Percentiles rank a stretch among this genome's conserved stretches.
These are phyloP conservation scores for Periconia macrospinosa DNA, from an alignment of 2,329 filamentous ascomycete species.

Conservation along the genomic window DNA sequence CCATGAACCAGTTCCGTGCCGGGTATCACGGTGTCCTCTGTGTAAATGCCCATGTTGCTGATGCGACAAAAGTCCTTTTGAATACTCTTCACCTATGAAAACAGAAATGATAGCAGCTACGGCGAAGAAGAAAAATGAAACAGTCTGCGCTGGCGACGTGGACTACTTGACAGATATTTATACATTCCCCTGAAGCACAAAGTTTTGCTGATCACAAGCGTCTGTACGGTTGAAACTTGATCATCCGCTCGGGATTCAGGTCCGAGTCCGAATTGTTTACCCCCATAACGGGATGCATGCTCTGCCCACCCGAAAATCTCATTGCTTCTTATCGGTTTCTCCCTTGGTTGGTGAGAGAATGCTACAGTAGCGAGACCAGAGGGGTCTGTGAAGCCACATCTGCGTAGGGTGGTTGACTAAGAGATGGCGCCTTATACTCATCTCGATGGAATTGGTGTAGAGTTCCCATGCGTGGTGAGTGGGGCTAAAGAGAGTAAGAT, in stretches of 20 bases:
- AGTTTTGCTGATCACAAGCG: no score
- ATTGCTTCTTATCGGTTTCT: not conserved
- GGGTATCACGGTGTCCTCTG: conserved; percentile 24
- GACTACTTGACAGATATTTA: no score
- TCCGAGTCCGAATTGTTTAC: no score
- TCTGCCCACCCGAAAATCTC: not conserved
- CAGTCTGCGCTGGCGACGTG: no score
- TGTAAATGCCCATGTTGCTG: not conserved
- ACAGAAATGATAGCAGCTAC: no score
- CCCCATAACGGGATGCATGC: no score
- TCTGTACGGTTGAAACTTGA: no score
- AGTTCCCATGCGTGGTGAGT: no score
- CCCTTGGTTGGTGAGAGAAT: not conserved
- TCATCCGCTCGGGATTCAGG: not conserved
- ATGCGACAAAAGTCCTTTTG: not conserved
- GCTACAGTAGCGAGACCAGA: not conserved
- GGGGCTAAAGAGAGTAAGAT: no score
- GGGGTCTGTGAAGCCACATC: not conserved
- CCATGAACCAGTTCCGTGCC: conserved; percentile 33
- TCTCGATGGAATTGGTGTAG: not conserved
- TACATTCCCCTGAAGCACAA: no score
- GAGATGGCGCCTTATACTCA: not conserved
- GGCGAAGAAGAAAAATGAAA: no score
- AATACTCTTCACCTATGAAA: no score
- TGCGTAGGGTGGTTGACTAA: not conserved